phyloP scores from a whole-genome alignment of 306 rosid species.

The Begonia fuchsioides region DNA sequence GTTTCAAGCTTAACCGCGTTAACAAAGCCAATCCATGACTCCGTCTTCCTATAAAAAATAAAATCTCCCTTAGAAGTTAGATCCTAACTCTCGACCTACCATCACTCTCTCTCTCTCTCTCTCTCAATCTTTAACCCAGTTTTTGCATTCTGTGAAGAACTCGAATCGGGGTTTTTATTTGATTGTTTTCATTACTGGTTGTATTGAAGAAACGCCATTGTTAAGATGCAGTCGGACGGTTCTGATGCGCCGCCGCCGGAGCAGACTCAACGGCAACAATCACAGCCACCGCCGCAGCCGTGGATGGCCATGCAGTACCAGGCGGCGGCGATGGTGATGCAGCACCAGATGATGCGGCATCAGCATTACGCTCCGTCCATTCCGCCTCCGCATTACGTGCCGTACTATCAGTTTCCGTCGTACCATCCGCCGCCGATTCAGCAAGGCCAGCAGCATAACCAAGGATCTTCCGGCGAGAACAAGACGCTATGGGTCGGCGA shows the following conservation, averaged over 20 bases:
- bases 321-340: constrained; percentile 87
- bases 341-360: constrained; percentile 77
- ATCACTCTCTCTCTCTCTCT: constrained; percentile 18
- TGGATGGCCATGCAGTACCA: constrained; percentile 89
- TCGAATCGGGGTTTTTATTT: constrained; percentile 12
- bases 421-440: constrained; percentile 36
- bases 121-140: constrained; percentile 6
- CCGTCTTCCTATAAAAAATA: constrained; percentile 42
- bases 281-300: constrained; percentile 27
- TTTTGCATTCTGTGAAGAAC: constrained; percentile 4
- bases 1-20: constrained; percentile 30
- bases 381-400: constrained; percentile 48
- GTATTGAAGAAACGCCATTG: not conserved
- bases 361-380: constrained; percentile 55
- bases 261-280: constrained; percentile 15
- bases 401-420: constrained; percentile 59
- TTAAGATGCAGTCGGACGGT: constrained; percentile 68
- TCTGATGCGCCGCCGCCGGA: constrained; percentile 40
- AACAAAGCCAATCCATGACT: constrained; percentile 42
- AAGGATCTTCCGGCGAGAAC: constrained; percentile 57
- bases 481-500: constrained; percentile 91
- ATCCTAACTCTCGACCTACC: constrained; percentile 21
- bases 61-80: constrained; percentile 11
- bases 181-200: not conserved
- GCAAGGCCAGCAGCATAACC: constrained; percentile 26